Evolutionary conservation across 2,329 filamentous ascomycete genomes (phyloP).

Genomic region (Aureobasidium sp.): DNA sequence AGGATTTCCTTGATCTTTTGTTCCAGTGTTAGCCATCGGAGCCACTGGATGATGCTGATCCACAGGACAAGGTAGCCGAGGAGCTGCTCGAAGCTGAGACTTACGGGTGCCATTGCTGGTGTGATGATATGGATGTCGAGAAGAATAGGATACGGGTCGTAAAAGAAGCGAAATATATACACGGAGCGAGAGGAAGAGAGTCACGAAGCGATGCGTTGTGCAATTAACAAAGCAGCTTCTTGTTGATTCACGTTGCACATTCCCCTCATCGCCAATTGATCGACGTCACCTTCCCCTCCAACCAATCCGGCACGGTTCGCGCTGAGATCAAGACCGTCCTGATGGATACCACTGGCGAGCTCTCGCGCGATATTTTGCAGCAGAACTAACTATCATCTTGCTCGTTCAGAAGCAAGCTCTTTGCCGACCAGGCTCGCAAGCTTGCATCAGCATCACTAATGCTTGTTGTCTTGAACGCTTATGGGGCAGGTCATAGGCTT

Average conservation of each 20-base stretch:
- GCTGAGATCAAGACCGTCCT: not conserved
- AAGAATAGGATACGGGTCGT: not conserved
- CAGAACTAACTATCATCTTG: not conserved
- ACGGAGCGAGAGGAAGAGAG: not conserved
- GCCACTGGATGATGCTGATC: not conserved
- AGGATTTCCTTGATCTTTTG: conserved; percentile 42
- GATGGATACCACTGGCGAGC: not conserved
- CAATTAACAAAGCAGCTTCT: not conserved
- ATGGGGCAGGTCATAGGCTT: not conserved
- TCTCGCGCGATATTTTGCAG: not conserved
- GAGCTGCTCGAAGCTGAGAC: conserved; percentile 6
- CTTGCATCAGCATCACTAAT: not conserved
- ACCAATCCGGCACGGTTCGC: not conserved
- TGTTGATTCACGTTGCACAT: not conserved
- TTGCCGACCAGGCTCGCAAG: not conserved
- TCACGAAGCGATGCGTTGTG: not conserved
- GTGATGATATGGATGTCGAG: not conserved
- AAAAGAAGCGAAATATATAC: not conserved
- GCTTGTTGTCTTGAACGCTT: not conserved
- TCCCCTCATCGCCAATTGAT: conserved; percentile 1
- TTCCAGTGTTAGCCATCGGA: not conserved
- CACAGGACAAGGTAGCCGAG: conserved; percentile 2
- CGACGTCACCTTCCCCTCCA: conserved; percentile 6
- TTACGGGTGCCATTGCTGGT: conserved; percentile 9
- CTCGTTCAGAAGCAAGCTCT: not conserved